Evolutionary conservation across 2,329 filamentous ascomycete genomes (phyloP).

Genomic region (Fusarium sp.): DNA sequence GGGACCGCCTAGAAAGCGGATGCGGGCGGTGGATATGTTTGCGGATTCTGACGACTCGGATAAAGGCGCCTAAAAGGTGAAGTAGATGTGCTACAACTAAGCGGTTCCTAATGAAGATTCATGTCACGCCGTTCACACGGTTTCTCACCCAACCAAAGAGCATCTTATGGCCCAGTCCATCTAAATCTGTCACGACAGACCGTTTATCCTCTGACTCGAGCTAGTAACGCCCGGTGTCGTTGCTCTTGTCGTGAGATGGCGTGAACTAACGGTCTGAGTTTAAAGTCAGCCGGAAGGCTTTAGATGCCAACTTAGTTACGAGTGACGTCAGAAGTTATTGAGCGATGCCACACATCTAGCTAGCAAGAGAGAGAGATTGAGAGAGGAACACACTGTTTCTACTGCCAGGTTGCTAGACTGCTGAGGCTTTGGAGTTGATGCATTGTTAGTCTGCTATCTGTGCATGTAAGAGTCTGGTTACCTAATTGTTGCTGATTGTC

Average conservation of each 20-base stretch:
- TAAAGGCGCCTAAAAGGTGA: conserved; percentile 29
- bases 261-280: conserved; percentile 23
- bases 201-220: no score
- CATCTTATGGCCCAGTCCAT: neutral
- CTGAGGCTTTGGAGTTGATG: no score
- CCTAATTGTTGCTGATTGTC: no score
- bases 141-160: neutral
- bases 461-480: no score
- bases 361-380: neutral
- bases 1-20: conserved; percentile 69
- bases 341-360: no score
- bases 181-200: no score
- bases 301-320: neutral
- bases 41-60: conserved; percentile 76
- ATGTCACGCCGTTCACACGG: neutral
- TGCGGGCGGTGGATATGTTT: conserved; percentile 90
- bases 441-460: neutral
- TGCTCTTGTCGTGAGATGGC: conserved; percentile 28
- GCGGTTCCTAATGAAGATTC: conserved; percentile 7
- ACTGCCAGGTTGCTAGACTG: no score
- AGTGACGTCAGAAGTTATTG: neutral
- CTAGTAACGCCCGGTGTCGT: neutral
- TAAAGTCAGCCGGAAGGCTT: conserved; percentile 6
- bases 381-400: neutral
- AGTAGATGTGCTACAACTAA: conserved; percentile 13